Base-by-base conservation (phyloP, 257 asterid species). In the Nicotiana benthamiana region DNA sequence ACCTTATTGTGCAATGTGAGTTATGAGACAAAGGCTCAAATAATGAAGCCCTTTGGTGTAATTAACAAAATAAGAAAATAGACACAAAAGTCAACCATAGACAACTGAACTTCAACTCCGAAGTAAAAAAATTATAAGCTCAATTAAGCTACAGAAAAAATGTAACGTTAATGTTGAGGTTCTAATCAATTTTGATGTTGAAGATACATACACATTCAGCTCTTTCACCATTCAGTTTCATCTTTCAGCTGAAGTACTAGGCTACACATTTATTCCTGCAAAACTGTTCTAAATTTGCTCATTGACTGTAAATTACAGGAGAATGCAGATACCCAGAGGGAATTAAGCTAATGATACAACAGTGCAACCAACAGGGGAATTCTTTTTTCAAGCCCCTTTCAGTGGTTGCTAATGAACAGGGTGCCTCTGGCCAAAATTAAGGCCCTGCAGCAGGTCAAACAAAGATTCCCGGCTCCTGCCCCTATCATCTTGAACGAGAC, bases 241-340 rank as follows among this genome's bases (percentile, higher is more conserved):
- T 90, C 90, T 80, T 86, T 83, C 88, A 78, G 85, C 91, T 88
- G 79, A 90, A 84, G 84, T 82, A 84, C 92, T 86, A 88, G 82
- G 84, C 97, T 90, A 90, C 88, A 89, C 88, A 89, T 87, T 93
- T 92, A 91, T 91, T 92, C 97, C 91, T 87, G 92, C 97, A 95
- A 95, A 95, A 95, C 97, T 95, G 94, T 87, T 92, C 90, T 90
- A 88, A 84, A 86, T 86, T 74, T 87, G 75, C 91, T 88, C 85
- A 80, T 81, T 85, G 84, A 86, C 88, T 74, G 84, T 92, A 92
- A 89, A 88, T 89, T 93, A 94, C 97, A 94, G 88, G 92, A 91
- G 81, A 85, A 87, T 79, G 87, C 79, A 85, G 85, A 79, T 76
- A 64, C 84, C 80, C 83, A 83, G 85, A 84, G 79, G 86, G 86